Evolutionary conservation across 495 filamentous ascomycete species (phyloP).

Genomic region (Filosporella fistucella): DNA sequence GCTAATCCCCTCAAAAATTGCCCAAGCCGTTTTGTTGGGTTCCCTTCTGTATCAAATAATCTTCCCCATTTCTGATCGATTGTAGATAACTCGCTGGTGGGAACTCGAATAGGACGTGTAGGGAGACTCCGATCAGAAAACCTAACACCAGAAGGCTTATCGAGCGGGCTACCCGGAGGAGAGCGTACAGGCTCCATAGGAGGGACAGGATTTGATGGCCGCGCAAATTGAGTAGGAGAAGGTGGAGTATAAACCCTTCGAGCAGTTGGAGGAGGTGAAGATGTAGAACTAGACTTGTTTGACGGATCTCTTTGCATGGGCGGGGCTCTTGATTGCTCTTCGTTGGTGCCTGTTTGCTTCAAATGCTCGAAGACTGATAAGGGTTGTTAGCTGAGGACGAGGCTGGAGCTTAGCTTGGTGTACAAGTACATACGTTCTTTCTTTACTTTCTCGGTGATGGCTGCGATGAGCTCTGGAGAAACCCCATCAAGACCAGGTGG

Average conservation of each 20-base stretch:
- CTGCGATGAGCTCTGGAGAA: conserved; percentile 24
- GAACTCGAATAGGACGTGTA: conserved; percentile 6
- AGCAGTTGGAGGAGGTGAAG: conserved; percentile 21
- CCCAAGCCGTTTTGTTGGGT: conserved; percentile 62
- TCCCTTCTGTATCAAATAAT: conserved; percentile 64
- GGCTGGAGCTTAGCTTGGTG: background rate
- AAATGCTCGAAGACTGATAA: conserved; percentile 21
- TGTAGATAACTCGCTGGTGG: conserved; percentile 20
- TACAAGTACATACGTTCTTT: conserved; percentile 17
- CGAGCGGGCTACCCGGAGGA: conserved; percentile 18
- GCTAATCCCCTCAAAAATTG: conserved; percentile 75
- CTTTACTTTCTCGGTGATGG: conserved; percentile 19
- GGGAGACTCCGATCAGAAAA: conserved; percentile 20
- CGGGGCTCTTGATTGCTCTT: conserved; percentile 11
- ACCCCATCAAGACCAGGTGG: conserved; percentile 7
- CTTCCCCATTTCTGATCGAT: conserved; percentile 64
- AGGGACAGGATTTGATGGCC: conserved; percentile 1
- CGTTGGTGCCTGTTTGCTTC: conserved; percentile 20
- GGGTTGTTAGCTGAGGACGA: conserved; percentile 5
- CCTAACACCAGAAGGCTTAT: conserved; percentile 19
- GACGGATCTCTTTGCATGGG: conserved; percentile 17
- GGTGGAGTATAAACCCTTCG: conserved; percentile 22
- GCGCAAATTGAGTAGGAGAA: conserved; percentile 15
- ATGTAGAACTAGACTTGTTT: conserved; percentile 20
- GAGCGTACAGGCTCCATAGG: conserved; percentile 12